Evolutionary conservation across 2,329 filamentous ascomycete species (phyloP), one percentile per base, ranked within the genome.

Genomic region (Hypoxylon sp.): DNA sequence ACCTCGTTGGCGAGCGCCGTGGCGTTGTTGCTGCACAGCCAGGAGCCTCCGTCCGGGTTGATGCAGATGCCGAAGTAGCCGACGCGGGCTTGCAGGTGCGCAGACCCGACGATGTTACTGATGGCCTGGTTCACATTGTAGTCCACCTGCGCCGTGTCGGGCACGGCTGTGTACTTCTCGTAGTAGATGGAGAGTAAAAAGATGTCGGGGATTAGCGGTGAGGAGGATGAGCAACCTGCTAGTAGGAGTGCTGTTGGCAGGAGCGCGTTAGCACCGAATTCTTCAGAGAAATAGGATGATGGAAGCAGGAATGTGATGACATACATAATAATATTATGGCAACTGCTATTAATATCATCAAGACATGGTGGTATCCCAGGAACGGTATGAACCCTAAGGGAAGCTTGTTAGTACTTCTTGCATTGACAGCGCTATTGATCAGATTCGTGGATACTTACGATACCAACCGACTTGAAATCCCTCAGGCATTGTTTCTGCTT

Each of bases 151-250:
- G 95, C 88, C 4, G 93, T 92, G 74, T 93, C 90, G 73, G 95
- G 95, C 29, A 88, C 85, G 2, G 96, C 93, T 19, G 90, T 89
- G 82, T 98, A 98, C 69, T 88, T 86, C 79, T 97, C 85, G 84
- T 98, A 99, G 88, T 97, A 98, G 76, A 99, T 89, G n/a, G 94
- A 97, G 72, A 99, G 93, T 74, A 99, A 89, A 87, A 98, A 99
- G 81, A 99, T 98, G 78, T 91, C 90, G 27, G 96, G 96, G 75
- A 99, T 98, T 61, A 97, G 85, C 1, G 95, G 96, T 56, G 95
- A 98, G 44, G 95, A 97, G 8, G 95, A 98, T 3, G 96, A 98
- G 82, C 96, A 99, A 76, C 96, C 96, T 77, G 96, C 95, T 73
- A 99, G 86, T 76, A 99, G 84, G 71, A 99, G 88, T 75, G 96